Percentiles rank a stretch among this genome's conserved stretches.
Conservation (phyloP, 805 yeast genomes). For the Lipomyces lipofer region DNA sequence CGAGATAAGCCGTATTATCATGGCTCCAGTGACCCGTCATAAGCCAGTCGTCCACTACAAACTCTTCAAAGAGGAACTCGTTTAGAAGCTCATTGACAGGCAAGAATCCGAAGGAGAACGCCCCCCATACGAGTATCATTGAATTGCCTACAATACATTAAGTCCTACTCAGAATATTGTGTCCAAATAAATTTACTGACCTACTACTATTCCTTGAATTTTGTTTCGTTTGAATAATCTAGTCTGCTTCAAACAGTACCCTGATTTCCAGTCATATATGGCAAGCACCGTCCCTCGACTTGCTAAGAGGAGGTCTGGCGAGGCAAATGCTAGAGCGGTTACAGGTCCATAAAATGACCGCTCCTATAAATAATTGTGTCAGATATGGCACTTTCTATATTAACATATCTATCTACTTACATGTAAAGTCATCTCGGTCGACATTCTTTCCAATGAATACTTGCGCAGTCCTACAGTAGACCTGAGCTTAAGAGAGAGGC, state of each 20-base stretch:
- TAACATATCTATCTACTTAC: too few relatives aligned
- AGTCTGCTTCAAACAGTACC: constrained; percentile 43
- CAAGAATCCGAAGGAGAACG: constrained; percentile 59
- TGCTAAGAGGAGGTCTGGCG: constrained; percentile 47
- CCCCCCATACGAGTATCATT: constrained; percentile 60
- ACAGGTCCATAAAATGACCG: constrained; percentile 59
- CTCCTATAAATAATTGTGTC: background rate
- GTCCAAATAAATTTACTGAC: background rate
- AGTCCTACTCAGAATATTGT: background rate
- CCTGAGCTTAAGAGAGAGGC: too few relatives aligned
- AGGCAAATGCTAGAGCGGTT: constrained; percentile 55
- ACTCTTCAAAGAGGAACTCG: constrained; percentile 20
- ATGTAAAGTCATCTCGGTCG: background rate
- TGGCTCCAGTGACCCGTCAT: constrained; percentile 56
- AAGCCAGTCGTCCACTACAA: constrained; percentile 75
- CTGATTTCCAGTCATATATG: constrained; percentile 50
- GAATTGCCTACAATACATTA: constrained; percentile 32
- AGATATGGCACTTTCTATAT: too few relatives aligned
- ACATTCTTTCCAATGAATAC: too few relatives aligned
- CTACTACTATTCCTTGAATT: constrained; percentile 69
- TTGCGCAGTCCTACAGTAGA: too few relatives aligned
- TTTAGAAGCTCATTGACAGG: constrained; percentile 40
- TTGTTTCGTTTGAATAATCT: constrained; percentile 69
- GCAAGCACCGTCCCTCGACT: constrained; percentile 74
- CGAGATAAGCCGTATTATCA: constrained; percentile 47